Evolutionary conservation across 257 asterid genomes (phyloP), one percentile per base, ranked within the genome.

Genomic region (Solanum tarapatanum): DNA sequence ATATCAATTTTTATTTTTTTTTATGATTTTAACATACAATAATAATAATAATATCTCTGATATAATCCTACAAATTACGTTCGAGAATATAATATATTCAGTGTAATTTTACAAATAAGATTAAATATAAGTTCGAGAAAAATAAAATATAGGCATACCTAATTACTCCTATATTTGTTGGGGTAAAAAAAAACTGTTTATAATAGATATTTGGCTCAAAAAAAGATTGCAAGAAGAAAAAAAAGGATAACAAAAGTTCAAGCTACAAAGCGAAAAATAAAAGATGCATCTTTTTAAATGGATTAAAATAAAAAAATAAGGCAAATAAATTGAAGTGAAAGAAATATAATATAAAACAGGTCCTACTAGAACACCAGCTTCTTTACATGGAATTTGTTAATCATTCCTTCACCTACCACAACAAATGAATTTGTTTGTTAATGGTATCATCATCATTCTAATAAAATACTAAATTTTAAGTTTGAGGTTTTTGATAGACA

Each of bases 81-180:
- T 12, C 3, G 5, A 48, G 2, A 13, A 48, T 0, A 48, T 13
- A 48, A 5, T 48, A 48, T 17, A 17, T 55, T 55, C 4, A 19
- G 4, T 17, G 2, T 55, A 55, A 19, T 55, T 19, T 1, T 55
- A 55, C 0, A 55, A 2, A 19, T 19, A 11, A 55, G 2, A 0
- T 0, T 55, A 55, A 55, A 51, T 51, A 51, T 51, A 2, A 5
- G 0, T 5, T 3, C 5, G 8, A 1, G 7, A 48, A 16, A 5
- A 51, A 51, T 51, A 48, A 48, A 48, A 48, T 48, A 4, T 48
- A 48, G 58, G 2, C 21, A 48, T 48, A 13, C 58, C 58, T 48
- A 48, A 48, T 48, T 48, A 13, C 14, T 4, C 19, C 58, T 48
- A 48, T 4, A 48, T 13, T 48, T 48, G 58, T 48, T 48, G 7